Evolutionary conservation across 306 rosid species (phyloP).

Genomic region (Acacia confusa): DNA sequence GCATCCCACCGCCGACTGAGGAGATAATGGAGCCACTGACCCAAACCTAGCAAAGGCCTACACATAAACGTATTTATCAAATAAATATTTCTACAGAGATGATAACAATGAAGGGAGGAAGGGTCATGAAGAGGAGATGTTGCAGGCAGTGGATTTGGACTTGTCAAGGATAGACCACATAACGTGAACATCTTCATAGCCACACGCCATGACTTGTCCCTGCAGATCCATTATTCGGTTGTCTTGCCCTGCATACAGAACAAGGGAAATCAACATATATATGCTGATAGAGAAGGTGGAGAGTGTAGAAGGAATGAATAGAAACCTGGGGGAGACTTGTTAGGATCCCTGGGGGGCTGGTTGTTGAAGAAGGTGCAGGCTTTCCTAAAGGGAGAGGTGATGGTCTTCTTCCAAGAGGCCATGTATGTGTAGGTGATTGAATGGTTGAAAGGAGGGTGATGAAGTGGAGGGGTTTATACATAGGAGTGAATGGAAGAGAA

Average conservation of each 20-base stretch:
- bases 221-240: constrained; percentile 70
- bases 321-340: constrained; percentile 68
- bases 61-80: neutral
- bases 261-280: too few relatives aligned
- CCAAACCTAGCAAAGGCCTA: constrained; percentile 13
- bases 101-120: constrained; percentile 20
- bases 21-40: constrained; percentile 29
- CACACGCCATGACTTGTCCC: constrained; percentile 95
- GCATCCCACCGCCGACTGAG: constrained; percentile 35
- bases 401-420: constrained; percentile 98
- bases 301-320: too few relatives aligned
- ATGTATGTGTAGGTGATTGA: constrained; percentile 19
- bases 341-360: constrained; percentile 62
- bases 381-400: constrained; percentile 77
- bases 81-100: constrained; percentile 32
- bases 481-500: neutral
- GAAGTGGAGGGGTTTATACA: neutral
- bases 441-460: neutral
- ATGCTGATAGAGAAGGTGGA: too few relatives aligned
- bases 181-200: constrained; percentile 91
- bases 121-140: constrained; percentile 54
- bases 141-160: constrained; percentile 69
- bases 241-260: constrained; percentile 37
- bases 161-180: constrained; percentile 98
- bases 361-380: constrained; percentile 85